phyloP scores from a whole-genome alignment of 2,329 filamentous ascomycete genomes.

The Bipolaris bicolor region DNA sequence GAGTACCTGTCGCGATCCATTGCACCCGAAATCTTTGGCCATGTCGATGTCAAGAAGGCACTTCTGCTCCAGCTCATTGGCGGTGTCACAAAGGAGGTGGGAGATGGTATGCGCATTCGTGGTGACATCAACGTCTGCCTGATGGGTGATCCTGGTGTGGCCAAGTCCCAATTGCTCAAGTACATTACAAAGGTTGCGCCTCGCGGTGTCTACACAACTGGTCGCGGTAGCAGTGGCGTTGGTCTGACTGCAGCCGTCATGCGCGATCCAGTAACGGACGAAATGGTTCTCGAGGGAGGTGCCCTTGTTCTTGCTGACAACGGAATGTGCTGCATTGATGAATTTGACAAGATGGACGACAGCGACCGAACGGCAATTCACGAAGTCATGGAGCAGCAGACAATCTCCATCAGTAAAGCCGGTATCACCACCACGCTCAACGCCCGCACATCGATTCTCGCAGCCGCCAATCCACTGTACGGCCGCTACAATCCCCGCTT shows the following conservation, averaged over 20 bases:
- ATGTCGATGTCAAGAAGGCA: constrained; percentile 97
- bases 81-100: constrained; percentile 94
- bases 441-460: constrained; percentile 92
- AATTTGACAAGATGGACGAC: constrained; percentile 91
- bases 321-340: constrained; percentile 84
- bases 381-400: constrained; percentile 89
- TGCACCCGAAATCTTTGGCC: constrained; percentile 95
- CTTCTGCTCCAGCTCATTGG: constrained; percentile 93
- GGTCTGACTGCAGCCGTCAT: constrained; percentile 84
- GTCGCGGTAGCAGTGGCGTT: constrained; percentile 79
- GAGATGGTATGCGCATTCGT: constrained; percentile 97
- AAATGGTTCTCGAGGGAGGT: constrained; percentile 83
- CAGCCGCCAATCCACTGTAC: constrained; percentile 95
- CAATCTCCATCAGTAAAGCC: constrained; percentile 85
- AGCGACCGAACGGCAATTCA: constrained; percentile 81
- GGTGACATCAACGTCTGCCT: constrained; percentile 98
- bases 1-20: constrained; percentile 96
- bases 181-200: constrained; percentile 99
- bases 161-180: constrained; percentile 97
- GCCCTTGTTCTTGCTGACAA: constrained; percentile 82
- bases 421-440: constrained; percentile 97
- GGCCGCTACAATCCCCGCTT: constrained; percentile 97
- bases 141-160: constrained; percentile 99
- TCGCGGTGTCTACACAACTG: constrained; percentile 84
- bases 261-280: constrained; percentile 81